phyloP scores from a whole-genome alignment of 2,329 filamentous ascomycete species.

The Microdochium paspali region DNA sequence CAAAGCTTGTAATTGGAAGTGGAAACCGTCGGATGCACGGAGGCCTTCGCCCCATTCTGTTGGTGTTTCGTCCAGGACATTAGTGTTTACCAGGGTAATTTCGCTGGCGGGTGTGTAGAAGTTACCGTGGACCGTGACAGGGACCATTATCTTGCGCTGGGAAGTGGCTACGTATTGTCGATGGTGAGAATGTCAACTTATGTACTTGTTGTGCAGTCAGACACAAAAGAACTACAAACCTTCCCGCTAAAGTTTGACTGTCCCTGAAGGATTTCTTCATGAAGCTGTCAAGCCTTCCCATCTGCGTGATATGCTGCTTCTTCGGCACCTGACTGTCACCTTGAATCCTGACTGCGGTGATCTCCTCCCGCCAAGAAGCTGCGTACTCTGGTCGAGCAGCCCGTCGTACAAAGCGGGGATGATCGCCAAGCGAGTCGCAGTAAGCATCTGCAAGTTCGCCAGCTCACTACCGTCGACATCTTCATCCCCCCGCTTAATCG shows the following conservation, averaged over 20 bases:
- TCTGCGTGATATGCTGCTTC: no score
- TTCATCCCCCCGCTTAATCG: conserved; percentile 11
- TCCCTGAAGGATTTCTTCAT: no score
- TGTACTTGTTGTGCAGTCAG: no score
- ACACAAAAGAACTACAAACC: no score
- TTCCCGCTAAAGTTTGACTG: no score
- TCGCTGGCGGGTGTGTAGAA: conserved; percentile 18
- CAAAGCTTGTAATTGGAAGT: conserved; percentile 12
- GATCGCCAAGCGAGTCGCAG: conserved; percentile 19
- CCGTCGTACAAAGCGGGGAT: conserved; percentile 31
- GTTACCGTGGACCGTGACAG: conserved; percentile 20
- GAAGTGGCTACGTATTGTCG: conserved; percentile 11
- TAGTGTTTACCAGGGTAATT: conserved; percentile 15
- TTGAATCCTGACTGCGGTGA: no score
- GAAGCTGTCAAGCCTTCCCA: no score
- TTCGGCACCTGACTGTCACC: no score
- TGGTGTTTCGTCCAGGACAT: conserved; percentile 16
- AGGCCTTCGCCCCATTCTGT: conserved; percentile 14
- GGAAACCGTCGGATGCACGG: conserved; percentile 14
- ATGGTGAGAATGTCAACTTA: no score
- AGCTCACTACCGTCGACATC: conserved; percentile 15
- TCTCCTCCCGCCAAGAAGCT: conserved; percentile 29
- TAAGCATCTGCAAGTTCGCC: conserved; percentile 18
- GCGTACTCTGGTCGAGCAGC: conserved; percentile 29
- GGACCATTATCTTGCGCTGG: conserved; percentile 16